Conservation (phyloP, 768 basidiomycete species). For the Pholiota molesta region DNA sequence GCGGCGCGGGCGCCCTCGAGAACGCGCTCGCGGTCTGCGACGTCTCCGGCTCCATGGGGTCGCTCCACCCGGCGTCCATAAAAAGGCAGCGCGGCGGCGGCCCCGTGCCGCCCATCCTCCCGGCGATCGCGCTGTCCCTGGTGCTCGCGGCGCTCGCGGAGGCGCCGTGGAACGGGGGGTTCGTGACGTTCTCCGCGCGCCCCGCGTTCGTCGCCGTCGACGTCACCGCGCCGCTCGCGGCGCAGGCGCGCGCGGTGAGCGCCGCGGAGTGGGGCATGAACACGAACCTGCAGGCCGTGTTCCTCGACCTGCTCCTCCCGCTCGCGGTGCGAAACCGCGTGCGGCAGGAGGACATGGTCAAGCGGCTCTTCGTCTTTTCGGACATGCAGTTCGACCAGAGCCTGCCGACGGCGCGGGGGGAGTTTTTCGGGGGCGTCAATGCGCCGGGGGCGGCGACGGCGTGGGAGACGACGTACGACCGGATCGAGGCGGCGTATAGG, state of each 20-base stretch:
- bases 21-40: slow-evolving; percentile 73
- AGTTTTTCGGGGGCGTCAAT: no score
- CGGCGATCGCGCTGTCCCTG: slow-evolving; percentile 67
- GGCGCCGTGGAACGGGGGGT: slow-evolving; percentile 64
- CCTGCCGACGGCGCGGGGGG: background rate
- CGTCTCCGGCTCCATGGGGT: slow-evolving; percentile 76
- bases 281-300: slow-evolving; percentile 65
- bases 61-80: slow-evolving; percentile 18
- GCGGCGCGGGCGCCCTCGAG: slow-evolving; percentile 57
- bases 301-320: slow-evolving; percentile 63
- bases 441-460: background rate
- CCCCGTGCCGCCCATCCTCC: slow-evolving; percentile 49
- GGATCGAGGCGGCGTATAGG: slow-evolving; percentile 54
- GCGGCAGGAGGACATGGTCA: slow-evolving; percentile 72
- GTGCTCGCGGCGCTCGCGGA: slow-evolving; percentile 62
- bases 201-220: slow-evolving; percentile 58
- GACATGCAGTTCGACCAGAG: slow-evolving; percentile 76
- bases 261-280: slow-evolving; percentile 52
- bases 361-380: slow-evolving; percentile 73
- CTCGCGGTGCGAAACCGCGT: slow-evolving; percentile 59
- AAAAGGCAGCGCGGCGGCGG: slow-evolving; percentile 3
- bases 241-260: slow-evolving; percentile 41
- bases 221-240: slow-evolving; percentile 36
- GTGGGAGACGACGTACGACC: slow-evolving; percentile 69
- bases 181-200: slow-evolving; percentile 66